Evolutionary conservation across 768 basidiomycete genomes (phyloP).

Genomic region (Trichaptum fuscoviolaceum): DNA sequence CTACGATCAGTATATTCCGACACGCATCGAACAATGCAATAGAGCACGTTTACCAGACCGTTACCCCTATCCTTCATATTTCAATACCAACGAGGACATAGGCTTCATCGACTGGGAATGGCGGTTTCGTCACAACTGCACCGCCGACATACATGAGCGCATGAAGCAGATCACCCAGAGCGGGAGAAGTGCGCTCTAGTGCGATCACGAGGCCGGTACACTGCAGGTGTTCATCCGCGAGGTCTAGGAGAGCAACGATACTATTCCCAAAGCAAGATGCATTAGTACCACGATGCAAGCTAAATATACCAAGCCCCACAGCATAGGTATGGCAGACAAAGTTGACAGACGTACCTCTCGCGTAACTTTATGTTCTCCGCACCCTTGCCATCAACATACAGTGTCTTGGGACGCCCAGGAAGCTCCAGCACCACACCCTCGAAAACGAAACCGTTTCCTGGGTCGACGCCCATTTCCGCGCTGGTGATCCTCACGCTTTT

Average conservation of each 20-base stretch:
- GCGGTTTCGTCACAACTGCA: constrained; percentile 75
- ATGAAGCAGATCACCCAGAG: constrained; percentile 72
- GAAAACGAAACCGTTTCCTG: constrained; percentile 35
- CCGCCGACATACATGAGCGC: constrained; percentile 93
- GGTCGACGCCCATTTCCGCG: constrained; percentile 50
- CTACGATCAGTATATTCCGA: too few relatives aligned
- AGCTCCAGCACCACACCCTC: constrained; percentile 75
- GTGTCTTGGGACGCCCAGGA: constrained; percentile 63
- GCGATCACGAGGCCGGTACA: constrained; percentile 78
- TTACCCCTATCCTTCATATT: constrained; percentile 36
- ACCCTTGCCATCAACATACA: constrained; percentile 83
- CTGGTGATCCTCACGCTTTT: constrained; percentile 70
- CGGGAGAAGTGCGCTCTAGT: constrained; percentile 66
- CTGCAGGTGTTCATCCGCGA: constrained; percentile 78
- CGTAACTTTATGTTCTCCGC: constrained; percentile 73
- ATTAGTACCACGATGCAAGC: background rate
- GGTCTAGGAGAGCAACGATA: constrained; percentile 80
- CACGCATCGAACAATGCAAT: background rate
- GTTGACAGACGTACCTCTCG: constrained; percentile 55
- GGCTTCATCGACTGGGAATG: constrained; percentile 67
- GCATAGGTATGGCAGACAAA: constrained; percentile 2
- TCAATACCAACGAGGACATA: constrained; percentile 86
- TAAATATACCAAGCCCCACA: background rate
- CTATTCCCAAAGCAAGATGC: constrained; percentile 30
- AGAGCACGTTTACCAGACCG: background rate